phyloP scores from a whole-genome alignment of 345 rosid species.

The Carallia pectinifolia region DNA sequence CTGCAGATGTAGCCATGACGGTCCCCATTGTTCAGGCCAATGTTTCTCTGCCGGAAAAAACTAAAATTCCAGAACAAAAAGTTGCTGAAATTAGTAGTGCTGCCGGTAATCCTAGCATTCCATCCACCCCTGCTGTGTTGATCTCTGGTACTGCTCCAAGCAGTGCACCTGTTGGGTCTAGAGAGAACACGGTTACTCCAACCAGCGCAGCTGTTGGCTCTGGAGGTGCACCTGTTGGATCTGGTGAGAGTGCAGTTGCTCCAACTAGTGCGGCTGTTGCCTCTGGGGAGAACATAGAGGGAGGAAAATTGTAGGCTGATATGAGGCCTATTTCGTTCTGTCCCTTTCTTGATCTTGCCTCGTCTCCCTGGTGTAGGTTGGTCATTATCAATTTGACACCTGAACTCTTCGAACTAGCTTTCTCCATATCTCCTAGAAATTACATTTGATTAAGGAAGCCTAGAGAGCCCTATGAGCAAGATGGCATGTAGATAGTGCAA shows the following conservation, averaged over 20 bases:
- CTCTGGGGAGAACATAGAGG: background rate
- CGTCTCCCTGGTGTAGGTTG: too few relatives aligned
- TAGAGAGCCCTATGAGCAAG: too few relatives aligned
- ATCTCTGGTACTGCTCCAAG: constrained; percentile 11
- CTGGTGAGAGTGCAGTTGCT: constrained; percentile 13
- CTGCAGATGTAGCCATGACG: background rate
- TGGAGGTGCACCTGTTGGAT: constrained; percentile 1
- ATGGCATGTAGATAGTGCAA: too few relatives aligned
- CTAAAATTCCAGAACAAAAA: constrained; percentile 8
- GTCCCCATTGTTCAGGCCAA: constrained; percentile 10
- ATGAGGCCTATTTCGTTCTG: too few relatives aligned
- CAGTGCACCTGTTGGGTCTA: constrained; percentile 5
- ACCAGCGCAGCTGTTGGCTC: background rate
- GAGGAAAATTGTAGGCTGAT: background rate
- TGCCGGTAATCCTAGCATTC: constrained; percentile 16
- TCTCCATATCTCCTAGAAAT: too few relatives aligned
- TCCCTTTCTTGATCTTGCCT: too few relatives aligned
- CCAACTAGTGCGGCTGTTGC: background rate
- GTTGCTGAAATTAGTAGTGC: constrained; percentile 11
- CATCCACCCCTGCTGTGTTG: constrained; percentile 1
- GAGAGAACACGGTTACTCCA: constrained; percentile 6
- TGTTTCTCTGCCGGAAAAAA: constrained; percentile 17
- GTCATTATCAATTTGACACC: too few relatives aligned
- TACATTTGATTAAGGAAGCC: too few relatives aligned
- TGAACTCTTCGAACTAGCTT: too few relatives aligned